These are phyloP conservation scores for Trichoderma sp. DNA, from an alignment of 2,329 filamentous ascomycete species.

Conservation along the genomic window DNA sequence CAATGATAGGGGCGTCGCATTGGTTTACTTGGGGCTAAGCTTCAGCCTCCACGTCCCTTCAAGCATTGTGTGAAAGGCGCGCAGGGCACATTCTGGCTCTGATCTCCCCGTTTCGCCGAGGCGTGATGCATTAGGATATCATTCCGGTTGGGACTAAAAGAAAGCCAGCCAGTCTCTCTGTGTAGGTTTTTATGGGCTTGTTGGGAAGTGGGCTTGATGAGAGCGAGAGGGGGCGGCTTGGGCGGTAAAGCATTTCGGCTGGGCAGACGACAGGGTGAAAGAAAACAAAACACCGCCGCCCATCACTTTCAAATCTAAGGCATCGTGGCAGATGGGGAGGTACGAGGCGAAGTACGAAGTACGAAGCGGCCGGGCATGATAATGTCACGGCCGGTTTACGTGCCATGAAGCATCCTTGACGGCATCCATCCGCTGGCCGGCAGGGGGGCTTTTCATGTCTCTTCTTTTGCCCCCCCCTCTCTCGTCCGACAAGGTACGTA, in stretches of 20 bases:
- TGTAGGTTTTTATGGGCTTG: not conserved
- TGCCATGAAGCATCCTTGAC: not conserved
- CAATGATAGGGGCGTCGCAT: too few species aligned
- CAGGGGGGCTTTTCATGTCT: not conserved
- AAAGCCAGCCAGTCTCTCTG: not conserved
- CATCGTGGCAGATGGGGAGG: too few species aligned
- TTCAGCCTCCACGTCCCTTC: too few species aligned
- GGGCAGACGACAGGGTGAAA: not conserved
- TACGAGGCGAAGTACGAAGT: too few species aligned
- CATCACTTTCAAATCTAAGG: too few species aligned
- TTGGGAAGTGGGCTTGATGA: slow-evolving; percentile 1
- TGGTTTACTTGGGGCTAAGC: too few species aligned
- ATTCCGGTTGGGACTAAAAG: too few species aligned
- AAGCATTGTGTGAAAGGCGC: too few species aligned
- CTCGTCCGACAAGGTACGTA: not conserved
- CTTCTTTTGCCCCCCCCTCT: not conserved
- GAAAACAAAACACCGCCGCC: too few species aligned
- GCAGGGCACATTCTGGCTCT: too few species aligned
- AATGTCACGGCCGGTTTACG: not conserved
- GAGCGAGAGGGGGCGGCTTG: slow-evolving; percentile 3
- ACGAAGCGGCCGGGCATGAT: not conserved
- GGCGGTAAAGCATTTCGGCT: slow-evolving; percentile 17
- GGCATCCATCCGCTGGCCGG: slow-evolving; percentile 6
- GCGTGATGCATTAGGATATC: too few species aligned
- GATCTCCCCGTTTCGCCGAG: too few species aligned